Base-by-base conservation (phyloP, 768 basidiomycete genomes). In the Russula foetens region DNA sequence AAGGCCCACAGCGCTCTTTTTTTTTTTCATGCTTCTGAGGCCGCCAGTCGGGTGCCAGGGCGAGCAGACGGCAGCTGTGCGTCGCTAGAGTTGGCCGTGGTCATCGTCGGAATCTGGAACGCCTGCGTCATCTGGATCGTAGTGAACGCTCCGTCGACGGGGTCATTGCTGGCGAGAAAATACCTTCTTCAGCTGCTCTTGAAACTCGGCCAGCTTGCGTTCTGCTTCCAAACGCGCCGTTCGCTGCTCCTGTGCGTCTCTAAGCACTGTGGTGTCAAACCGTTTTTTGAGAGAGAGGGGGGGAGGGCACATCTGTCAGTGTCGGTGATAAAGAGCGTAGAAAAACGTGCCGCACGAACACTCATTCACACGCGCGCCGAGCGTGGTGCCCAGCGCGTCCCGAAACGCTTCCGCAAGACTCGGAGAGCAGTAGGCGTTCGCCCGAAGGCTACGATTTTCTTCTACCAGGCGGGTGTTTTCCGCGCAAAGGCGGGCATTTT, bases 101-200 rank as follows among this genome's bases (percentile, higher is more conserved):
- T 12, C 11, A 58, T 44, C 17, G 55, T 21, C 23, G 63, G 63
- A 11, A 59, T 46, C 52, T 61, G 65, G 53, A 66, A 66, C 21
- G 59, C 57, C 63, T 66, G 63, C 31, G 33, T 68, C 66, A 66
- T 70, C 67, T 63, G 38, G 15, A 19, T 9, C 14, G 31, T 31
- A 4, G 26, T 56, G n/a, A 58, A 48, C 28, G 33, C n/a, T n/a
- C 28, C 21, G 59, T 24, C 47, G 23, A 45, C 43, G 44, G 48
- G 52, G 23, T 53, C 62, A 66, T n/a, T 44, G 57, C 43, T 44
- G 58, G 47, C 35, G 84, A 84, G 57, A 81, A 75, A 66, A 74
- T 69, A 88, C 65, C 60, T 79, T 77, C 8, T 70, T 74, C 65
- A 77, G 76, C 41, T 84, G 79, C 74, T 84, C 84, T 69, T 78